These are phyloP conservation scores for Drechslerella dactyloides DNA, from an alignment of 2,329 filamentous ascomycete genomes.

Conservation along the genomic window DNA sequence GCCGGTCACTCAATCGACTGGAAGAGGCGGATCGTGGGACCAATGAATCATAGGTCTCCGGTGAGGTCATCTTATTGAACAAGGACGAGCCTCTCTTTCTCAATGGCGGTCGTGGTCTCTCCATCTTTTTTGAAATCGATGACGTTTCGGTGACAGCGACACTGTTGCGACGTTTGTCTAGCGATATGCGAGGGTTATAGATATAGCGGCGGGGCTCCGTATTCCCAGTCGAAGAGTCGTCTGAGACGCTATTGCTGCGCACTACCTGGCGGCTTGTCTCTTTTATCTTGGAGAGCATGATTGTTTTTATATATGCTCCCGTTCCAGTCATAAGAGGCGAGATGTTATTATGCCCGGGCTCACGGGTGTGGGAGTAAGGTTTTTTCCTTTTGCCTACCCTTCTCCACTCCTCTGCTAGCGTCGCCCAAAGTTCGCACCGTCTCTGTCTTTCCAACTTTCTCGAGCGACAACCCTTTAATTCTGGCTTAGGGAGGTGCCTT, in stretches of 20 bases:
- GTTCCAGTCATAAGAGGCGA: slow-evolving; percentile 4
- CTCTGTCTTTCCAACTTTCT: slow-evolving; percentile 17
- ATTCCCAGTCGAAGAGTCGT: slow-evolving; percentile 25
- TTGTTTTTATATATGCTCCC: slow-evolving; percentile 38
- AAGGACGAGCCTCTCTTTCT: slow-evolving; percentile 47
- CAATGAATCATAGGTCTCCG: slow-evolving; percentile 45
- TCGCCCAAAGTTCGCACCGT: slow-evolving; percentile 26
- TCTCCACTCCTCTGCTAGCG: slow-evolving; percentile 33
- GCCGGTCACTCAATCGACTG: slow-evolving; percentile 39
- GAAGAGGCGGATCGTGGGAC: slow-evolving; percentile 47
- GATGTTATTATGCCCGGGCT: slow-evolving; percentile 1
- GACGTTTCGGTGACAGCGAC: slow-evolving; percentile 18
- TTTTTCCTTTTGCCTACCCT: slow-evolving; percentile 8
- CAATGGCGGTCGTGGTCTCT: slow-evolving; percentile 23
- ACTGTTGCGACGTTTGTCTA: slow-evolving; percentile 38
- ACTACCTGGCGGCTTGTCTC: slow-evolving; percentile 44
- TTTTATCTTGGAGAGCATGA: slow-evolving; percentile 49
- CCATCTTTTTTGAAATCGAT: slow-evolving; percentile 27
- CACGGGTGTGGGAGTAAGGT: slow-evolving; percentile 47
- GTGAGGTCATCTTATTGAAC: slow-evolving; percentile 50
- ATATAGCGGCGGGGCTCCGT: slow-evolving; percentile 15
- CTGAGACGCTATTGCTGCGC: slow-evolving; percentile 48
- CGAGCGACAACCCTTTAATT: slow-evolving; percentile 42
- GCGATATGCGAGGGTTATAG: slow-evolving; percentile 10
- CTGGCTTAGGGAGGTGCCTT: slow-evolving; percentile 50